Evolutionary conservation across 2,329 filamentous ascomycete species (phyloP).

Genomic region (Verticillium zaregamsianum): DNA sequence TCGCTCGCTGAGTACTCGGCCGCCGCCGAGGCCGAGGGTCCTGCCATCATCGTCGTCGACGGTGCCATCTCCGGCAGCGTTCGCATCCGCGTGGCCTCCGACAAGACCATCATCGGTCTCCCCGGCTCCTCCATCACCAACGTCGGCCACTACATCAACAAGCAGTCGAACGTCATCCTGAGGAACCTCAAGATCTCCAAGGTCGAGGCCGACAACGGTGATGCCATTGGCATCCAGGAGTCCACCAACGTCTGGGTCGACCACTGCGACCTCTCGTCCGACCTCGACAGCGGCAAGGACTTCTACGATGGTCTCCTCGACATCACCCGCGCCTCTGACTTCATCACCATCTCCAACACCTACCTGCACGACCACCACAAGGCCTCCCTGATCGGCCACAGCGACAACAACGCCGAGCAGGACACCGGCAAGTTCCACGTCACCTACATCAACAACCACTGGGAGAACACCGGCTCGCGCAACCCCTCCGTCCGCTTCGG

Average conservation of each 20-base stretch:
- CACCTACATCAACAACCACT: conserved; percentile 66
- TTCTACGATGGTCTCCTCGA: conserved; percentile 67
- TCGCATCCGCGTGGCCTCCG: conserved; percentile 35
- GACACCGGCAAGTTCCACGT: conserved; percentile 60
- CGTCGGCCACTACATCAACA: conserved; percentile 48
- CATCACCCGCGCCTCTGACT: conserved; percentile 59
- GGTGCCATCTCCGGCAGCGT: conserved; percentile 34
- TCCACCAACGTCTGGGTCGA: conserved; percentile 63
- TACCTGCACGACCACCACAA: conserved; percentile 47
- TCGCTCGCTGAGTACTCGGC: conserved; percentile 41
- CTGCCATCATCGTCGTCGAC: conserved; percentile 36
- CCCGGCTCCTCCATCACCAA: conserved; percentile 33
- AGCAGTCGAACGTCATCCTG: conserved; percentile 55
- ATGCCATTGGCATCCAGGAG: conserved; percentile 55
- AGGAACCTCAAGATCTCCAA: conserved; percentile 58
- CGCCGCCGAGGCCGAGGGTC: conserved; percentile 39
- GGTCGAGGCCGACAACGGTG: conserved; percentile 51
- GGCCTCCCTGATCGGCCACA: conserved; percentile 56
- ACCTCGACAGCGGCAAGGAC: conserved; percentile 59
- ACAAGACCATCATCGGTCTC: conserved; percentile 42
- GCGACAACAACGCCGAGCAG: conserved; percentile 50
- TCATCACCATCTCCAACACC: conserved; percentile 43
- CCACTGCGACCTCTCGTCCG: conserved; percentile 61
- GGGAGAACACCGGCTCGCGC: conserved; percentile 60
- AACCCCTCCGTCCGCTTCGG: conserved; percentile 62